Evolutionary conservation across 768 basidiomycete species (phyloP).

Genomic region (Brasilioporus rufonigricans): DNA sequence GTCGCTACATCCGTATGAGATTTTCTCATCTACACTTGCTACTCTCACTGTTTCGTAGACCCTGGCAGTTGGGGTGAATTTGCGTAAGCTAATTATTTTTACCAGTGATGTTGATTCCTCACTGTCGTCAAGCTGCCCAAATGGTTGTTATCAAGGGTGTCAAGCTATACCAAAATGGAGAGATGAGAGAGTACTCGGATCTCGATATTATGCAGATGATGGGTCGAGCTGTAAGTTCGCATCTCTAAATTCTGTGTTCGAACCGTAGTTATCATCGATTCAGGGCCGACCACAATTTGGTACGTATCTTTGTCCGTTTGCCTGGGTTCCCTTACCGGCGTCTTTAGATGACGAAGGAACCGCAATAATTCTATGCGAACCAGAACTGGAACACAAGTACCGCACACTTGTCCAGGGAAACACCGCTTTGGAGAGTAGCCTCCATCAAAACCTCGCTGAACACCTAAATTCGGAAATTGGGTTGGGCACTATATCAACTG

Average conservation of each 20-base stretch:
- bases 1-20: constrained; percentile 78
- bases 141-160: constrained; percentile 94
- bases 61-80: constrained; percentile 92
- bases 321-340: not conserved
- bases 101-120: not conserved
- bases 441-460: constrained; percentile 81
- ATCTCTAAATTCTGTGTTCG: not conserved
- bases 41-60: constrained; percentile 51
- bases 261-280: not conserved
- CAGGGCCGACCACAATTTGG: constrained; percentile 92
- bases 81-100: constrained; percentile 54
- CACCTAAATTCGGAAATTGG: constrained; percentile 95
- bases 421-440: constrained; percentile 80
- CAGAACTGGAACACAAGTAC: constrained; percentile 70
- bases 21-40: not conserved
- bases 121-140: constrained; percentile 65
- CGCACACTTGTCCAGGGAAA: constrained; percentile 62
- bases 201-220: constrained; percentile 96
- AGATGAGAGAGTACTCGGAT: constrained; percentile 81
- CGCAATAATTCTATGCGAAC: constrained; percentile 81
- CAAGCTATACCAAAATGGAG: constrained; percentile 67
- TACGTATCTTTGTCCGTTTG: constrained; percentile 24
- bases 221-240: constrained; percentile 72
- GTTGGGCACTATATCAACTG: constrained; percentile 73
- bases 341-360: constrained; percentile 73